Base-by-base conservation (phyloP, 2,329 filamentous ascomycete genomes). In the Elsinoe batatas region DNA sequence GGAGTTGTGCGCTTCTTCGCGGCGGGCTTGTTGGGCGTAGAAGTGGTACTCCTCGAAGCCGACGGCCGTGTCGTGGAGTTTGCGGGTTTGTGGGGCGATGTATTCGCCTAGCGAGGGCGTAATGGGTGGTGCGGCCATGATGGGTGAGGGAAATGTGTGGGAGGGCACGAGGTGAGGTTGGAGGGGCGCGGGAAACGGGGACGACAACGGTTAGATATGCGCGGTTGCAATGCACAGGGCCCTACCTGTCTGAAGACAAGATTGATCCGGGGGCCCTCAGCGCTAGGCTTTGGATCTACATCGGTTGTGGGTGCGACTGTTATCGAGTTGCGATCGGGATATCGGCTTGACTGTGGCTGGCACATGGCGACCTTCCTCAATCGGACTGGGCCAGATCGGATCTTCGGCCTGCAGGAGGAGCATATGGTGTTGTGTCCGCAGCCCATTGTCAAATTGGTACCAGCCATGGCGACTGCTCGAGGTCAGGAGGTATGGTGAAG, bases 41-140 rank as follows among this genome's bases (percentile, higher is more conserved):
- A 58, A 53, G 36, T 58, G 46, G 49, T 63, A 66, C 44, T 65
- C 64, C 47, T 66, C 64, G 44, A 64, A 63, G 2, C 61, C 49
- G 7, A 66, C 58, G 5, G 46, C 57, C 1, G 59, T 54, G 43
- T 65, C 63, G 22, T 67, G 61, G 1, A 65, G 61, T 30, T 64
- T 64, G 18, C 65, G 61, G 6, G 57, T 60, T 54, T 66, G 65
- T 0, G 65, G 65, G 47, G 60, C 60, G 58, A 66, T 64, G 56
- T 58, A 62, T 17, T 55, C 53, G 22, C 20, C 30, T 7, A 30
- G 4, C 2, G 26, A 30, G 26, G n/a, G 17, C 40, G 22, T 55
- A 30, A 15, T 40, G 40, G 22, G 26, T 5, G 26, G 26, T 30
- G 26, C 26, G 26, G 53, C 53, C 53, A 55, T 55, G 38, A 32